Evolutionary conservation across 805 yeast genomes (phyloP), one percentile per base, ranked within the genome.

Genomic region (Ogataea chonburiensis): DNA sequence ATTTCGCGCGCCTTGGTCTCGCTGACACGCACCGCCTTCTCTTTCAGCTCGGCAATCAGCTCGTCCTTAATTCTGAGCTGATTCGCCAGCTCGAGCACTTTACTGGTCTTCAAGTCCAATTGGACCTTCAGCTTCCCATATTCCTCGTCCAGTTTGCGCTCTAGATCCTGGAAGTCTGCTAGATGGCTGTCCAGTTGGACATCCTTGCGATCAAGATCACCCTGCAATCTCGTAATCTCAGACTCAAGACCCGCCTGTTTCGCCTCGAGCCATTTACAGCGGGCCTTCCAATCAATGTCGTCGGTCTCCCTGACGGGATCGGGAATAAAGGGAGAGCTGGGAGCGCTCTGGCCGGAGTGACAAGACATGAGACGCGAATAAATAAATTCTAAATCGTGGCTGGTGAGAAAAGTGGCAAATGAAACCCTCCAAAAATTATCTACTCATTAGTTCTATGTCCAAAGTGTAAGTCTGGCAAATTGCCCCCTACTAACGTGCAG

Each of bases 401-500:
- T 38, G 29, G 23, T 38, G 38, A 7, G 22, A 28, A 17, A 30
- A 28, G 34, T 24, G 39, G 39, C 39, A 35, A 35, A 35, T 24
- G 34, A 8, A 28, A n/a, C 10, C 16, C 12, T 11, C 29, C 18
- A 23, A 21, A 35, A 35, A 35, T 35, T 19, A 35, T 9, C 14
- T 24, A 17, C 11, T 5, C 29, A 19, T 13, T 24, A 15, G 27
- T 16, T 12, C 15, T 28, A 53, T 53, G 57, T 49, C 58, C 4
- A 53, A 50, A 31, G 45, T 56, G 55, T 48, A 53, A 42, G 56
- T 47, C 18, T 22, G 10, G n/a, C 20, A 14, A 13, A 14, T 5
- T 11, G 12, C n/a, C 23, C n/a, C 13, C n/a, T 15, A 14, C 35
- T 31, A 28, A 33, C 36, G 14, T n/a, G 2, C 46, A 78, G 85